These are phyloP conservation scores for Wickerhamiella parazyma DNA, from an alignment of 805 yeast species.

Conservation along the genomic window DNA sequence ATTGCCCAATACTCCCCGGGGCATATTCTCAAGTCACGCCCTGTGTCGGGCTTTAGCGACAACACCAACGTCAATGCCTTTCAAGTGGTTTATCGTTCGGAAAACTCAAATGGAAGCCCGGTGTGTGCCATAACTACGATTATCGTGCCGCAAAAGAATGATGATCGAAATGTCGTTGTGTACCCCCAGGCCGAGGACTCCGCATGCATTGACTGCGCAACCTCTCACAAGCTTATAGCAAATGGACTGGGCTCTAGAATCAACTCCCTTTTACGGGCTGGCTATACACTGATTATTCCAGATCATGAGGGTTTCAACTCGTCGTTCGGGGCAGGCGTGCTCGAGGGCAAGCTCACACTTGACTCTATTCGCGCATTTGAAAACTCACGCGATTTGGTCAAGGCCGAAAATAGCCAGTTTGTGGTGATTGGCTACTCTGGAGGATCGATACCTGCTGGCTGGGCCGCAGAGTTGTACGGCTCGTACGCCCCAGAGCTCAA, in stretches of 20 bases:
- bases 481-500: slow-evolving; percentile 21
- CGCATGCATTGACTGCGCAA: slow-evolving; percentile 14
- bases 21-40: slow-evolving; percentile 1
- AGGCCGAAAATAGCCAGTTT: neutral
- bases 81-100: slow-evolving; percentile 12
- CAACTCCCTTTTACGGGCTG: slow-evolving; percentile 12
- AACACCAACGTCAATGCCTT: slow-evolving; percentile 3
- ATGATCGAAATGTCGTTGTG: slow-evolving; percentile 13
- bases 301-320: slow-evolving; percentile 19
- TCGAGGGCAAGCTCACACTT: slow-evolving; percentile 20
- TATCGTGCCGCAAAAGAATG: slow-evolving; percentile 8
- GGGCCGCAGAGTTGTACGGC: slow-evolving; percentile 20
- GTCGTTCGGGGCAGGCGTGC: slow-evolving; percentile 17
- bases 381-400: neutral
- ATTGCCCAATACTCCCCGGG: neutral
- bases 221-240: slow-evolving; percentile 15
- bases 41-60: slow-evolving; percentile 10
- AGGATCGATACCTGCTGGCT: slow-evolving; percentile 20
- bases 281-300: slow-evolving; percentile 17
- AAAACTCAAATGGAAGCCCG: slow-evolving; percentile 5
- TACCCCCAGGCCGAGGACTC: slow-evolving; percentile 18
- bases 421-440: slow-evolving; percentile 21
- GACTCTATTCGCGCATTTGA: slow-evolving; percentile 22
- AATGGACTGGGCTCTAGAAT: slow-evolving; percentile 3
- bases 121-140: slow-evolving; percentile 12